Percentiles rank a stretch among this genome's conserved stretches.
These are phyloP conservation scores for Cercospora brassicicola DNA, from an alignment of 2,329 filamentous ascomycete species.

Conservation along the genomic window DNA sequence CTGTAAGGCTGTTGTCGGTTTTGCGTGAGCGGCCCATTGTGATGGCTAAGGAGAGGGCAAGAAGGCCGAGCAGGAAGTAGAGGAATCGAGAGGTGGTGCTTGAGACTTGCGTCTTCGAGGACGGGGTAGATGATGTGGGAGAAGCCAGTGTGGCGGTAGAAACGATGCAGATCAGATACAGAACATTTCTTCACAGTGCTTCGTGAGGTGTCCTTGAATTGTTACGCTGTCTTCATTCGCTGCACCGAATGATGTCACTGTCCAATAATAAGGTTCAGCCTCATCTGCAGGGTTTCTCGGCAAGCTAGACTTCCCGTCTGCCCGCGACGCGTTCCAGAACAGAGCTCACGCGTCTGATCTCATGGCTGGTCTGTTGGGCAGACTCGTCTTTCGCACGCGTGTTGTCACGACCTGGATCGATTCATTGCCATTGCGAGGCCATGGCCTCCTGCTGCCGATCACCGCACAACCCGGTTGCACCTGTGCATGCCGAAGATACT, in stretches of 20 bases:
- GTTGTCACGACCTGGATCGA: neutral
- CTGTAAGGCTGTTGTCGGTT: conserved; percentile 13
- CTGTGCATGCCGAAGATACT: neutral
- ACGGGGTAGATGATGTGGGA: neutral
- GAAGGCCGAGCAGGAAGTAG: conserved; percentile 12
- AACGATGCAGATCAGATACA: neutral
- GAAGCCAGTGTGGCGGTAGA: conserved; percentile 5
- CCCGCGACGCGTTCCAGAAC: neutral
- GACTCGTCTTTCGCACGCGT: neutral
- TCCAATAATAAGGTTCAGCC: neutral
- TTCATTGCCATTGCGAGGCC: neutral
- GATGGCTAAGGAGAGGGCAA: conserved; percentile 17
- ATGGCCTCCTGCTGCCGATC: neutral
- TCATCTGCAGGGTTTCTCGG: neutral
- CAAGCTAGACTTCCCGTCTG: neutral
- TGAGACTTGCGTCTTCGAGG: neutral
- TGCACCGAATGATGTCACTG: neutral
- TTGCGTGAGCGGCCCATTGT: conserved; percentile 24
- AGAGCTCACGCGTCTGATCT: neutral
- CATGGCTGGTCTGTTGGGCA: neutral
- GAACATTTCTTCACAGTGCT: too few relatives aligned
- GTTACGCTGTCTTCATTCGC: neutral
- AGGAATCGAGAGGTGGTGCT: neutral
- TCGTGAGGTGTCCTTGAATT: neutral
- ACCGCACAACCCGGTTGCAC: neutral